phyloP scores from a whole-genome alignment of 1,284 basidiomycete species.

The Microbotryum lychnidis-dioicae region DNA sequence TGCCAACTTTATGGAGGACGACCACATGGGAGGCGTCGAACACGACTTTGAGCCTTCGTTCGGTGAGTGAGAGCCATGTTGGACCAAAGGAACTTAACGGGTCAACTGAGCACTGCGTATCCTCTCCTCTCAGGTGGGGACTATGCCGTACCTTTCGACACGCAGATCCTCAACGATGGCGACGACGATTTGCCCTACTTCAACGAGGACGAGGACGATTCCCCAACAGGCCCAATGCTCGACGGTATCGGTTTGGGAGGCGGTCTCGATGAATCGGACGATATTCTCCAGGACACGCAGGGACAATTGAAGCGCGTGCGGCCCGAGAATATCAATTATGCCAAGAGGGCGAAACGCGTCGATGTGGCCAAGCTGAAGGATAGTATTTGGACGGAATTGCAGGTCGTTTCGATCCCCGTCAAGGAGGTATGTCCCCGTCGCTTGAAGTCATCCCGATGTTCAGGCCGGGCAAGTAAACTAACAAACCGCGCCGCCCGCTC shows the following conservation, averaged over 20 bases:
- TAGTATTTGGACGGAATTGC: constrained; percentile 89
- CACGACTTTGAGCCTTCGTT: neutral
- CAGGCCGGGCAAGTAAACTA: neutral
- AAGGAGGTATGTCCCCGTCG: constrained; percentile 26
- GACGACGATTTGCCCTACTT: constrained; percentile 66
- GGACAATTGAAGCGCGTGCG: constrained; percentile 68
- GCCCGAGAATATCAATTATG: constrained; percentile 88
- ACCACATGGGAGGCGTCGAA: constrained; percentile 8
- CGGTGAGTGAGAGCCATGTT: no score
- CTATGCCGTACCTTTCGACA: constrained; percentile 70
- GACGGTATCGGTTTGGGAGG: constrained; percentile 33
- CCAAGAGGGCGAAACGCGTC: constrained; percentile 91
- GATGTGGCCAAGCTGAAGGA: constrained; percentile 96
- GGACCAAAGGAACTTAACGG: neutral
- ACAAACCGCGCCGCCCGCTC: neutral
- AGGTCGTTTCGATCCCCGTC: constrained; percentile 54
- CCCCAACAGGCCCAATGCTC: constrained; percentile 31
- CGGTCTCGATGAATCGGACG: constrained; percentile 63
- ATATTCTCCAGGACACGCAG: constrained; percentile 71
- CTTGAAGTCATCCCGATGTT: neutral
- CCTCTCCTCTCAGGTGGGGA: constrained; percentile 41
- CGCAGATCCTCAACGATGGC: constrained; percentile 95
- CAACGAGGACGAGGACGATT: constrained; percentile 74
- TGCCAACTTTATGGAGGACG: constrained; percentile 46
- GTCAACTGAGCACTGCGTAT: constrained; percentile 1